These are phyloP conservation scores for Aureobasidium uvarum DNA, from an alignment of 2,329 filamentous ascomycete species.

Conservation along the genomic window DNA sequence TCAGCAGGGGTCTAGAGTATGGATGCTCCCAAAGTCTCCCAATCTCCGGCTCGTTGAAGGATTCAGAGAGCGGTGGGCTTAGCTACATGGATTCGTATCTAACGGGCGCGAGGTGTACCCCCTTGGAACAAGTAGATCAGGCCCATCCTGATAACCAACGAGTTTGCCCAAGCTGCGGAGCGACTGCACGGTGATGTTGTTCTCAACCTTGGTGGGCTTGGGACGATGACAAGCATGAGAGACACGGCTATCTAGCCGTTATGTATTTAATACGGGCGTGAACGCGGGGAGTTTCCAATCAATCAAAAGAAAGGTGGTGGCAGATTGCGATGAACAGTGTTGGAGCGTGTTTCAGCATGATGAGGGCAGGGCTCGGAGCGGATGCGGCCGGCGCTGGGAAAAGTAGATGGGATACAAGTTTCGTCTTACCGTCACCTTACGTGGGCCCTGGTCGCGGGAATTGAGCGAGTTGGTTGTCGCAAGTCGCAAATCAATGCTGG, in stretches of 20 bases:
- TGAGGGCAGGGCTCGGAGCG: slow-evolving; percentile 17
- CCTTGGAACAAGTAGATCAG: background rate
- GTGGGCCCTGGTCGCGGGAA: background rate
- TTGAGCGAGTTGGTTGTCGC: background rate
- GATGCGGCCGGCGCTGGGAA: slow-evolving; percentile 6
- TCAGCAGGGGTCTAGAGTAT: background rate
- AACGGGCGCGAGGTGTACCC: background rate
- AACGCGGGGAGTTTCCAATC: slow-evolving; percentile 21
- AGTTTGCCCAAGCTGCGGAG: background rate
- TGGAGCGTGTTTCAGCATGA: slow-evolving; percentile 13
- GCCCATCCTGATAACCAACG: background rate
- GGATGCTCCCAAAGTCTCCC: background rate
- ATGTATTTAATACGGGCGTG: background rate
- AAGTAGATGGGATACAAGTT: background rate
- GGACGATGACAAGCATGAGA: slow-evolving; percentile 12
- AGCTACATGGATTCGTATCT: slow-evolving; percentile 16
- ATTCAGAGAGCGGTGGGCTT: slow-evolving; percentile 16
- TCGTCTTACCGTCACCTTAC: slow-evolving; percentile 8
- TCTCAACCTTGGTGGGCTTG: background rate
- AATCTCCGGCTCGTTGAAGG: slow-evolving; percentile 8
- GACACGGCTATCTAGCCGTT: slow-evolving; percentile 12
- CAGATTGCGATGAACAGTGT: slow-evolving; percentile 22
- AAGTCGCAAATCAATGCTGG: slow-evolving; percentile 1
- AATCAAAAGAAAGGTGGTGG: slow-evolving; percentile 11
- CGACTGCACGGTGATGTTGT: slow-evolving; percentile 16